Percentiles rank a stretch among this genome's conserved stretches.
phyloP scores from a whole-genome alignment of 305 asterid species.

The Stenogyne calaminthoides region DNA sequence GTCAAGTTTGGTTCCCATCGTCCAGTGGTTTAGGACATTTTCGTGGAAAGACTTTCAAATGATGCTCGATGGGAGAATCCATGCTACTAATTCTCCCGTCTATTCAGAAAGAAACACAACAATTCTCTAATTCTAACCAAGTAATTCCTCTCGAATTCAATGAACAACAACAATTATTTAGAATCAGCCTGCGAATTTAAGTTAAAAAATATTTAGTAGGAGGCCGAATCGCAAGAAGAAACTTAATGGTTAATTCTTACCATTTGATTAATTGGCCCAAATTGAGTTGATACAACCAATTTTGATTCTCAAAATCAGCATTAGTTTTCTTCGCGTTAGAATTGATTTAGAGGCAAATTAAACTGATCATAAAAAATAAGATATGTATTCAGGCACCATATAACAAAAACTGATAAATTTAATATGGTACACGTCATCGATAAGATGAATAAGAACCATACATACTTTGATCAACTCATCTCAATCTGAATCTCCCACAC shows the following conservation, averaged over 20 bases:
- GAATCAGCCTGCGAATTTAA: background rate
- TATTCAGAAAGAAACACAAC: too few relatives aligned
- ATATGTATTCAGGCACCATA: rapidly evolving
- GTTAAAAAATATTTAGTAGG: background rate
- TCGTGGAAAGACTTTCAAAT: too few relatives aligned
- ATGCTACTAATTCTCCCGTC: too few relatives aligned
- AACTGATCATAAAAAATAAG: too few relatives aligned
- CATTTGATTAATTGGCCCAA: background rate
- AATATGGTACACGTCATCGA: constrained; percentile 31
- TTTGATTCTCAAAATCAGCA: background rate
- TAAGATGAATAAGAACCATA: constrained; percentile 55
- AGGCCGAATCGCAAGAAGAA: background rate
- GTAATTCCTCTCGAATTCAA: too few relatives aligned
- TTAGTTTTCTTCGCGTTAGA: too few relatives aligned
- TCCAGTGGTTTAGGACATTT: too few relatives aligned
- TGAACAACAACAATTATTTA: too few relatives aligned
- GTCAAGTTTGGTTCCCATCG: too few relatives aligned
- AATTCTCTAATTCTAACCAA: too few relatives aligned
- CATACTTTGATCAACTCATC: constrained; percentile 19
- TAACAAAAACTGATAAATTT: constrained; percentile 53
- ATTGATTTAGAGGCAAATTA: too few relatives aligned
- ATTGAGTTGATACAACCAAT: background rate
- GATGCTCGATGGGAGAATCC: too few relatives aligned
- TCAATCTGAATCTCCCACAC: background rate
- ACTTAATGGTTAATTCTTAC: background rate